A percentile compares a stretch with the other conserved stretches of the same genome.
Evolutionary conservation across 2,329 filamentous ascomycete species (phyloP).

Genomic region (Xylariaceae sp.): DNA sequence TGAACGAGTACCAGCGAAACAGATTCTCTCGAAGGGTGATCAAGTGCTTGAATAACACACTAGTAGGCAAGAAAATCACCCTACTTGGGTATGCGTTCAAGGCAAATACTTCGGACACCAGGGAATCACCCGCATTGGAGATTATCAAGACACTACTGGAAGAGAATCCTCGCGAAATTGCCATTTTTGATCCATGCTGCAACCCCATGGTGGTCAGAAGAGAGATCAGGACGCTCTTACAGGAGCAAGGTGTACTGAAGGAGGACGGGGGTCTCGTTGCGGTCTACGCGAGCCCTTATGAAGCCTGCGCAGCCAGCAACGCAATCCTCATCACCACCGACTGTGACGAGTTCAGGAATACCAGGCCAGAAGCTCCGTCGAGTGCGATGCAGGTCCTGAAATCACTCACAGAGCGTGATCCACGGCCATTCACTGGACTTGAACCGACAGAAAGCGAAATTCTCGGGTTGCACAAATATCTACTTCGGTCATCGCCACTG

Average conservation of each 20-base stretch:
- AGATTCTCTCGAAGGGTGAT: slow-evolving; percentile 68
- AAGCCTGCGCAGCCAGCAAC: slow-evolving; percentile 47
- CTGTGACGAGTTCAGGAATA: slow-evolving; percentile 53
- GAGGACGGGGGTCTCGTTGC: slow-evolving; percentile 43
- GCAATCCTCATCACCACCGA: slow-evolving; percentile 56
- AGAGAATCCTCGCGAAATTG: slow-evolving; percentile 62
- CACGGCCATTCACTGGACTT: slow-evolving; percentile 42
- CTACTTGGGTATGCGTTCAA: slow-evolving; percentile 78
- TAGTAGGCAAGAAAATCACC: slow-evolving; percentile 68
- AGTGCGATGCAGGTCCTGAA: background rate
- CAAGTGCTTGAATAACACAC: slow-evolving; percentile 64
- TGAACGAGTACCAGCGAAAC: slow-evolving; percentile 73
- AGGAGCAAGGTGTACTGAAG: slow-evolving; percentile 27
- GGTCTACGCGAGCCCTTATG: slow-evolving; percentile 48
- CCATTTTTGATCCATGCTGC: slow-evolving; percentile 67
- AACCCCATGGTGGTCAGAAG: slow-evolving; percentile 48
- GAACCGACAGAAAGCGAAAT: slow-evolving; percentile 44
- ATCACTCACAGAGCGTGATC: slow-evolving; percentile 34
- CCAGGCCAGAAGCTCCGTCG: slow-evolving; percentile 18
- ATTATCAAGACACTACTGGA: slow-evolving; percentile 64
- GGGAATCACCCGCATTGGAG: slow-evolving; percentile 67
- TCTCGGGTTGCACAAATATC: slow-evolving; percentile 46
- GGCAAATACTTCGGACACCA: slow-evolving; percentile 73
- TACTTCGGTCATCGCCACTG: slow-evolving; percentile 34
- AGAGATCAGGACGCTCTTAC: slow-evolving; percentile 48